Evolutionary conservation across 495 filamentous ascomycete species (phyloP).

Genomic region (Penicillium nucicola): DNA sequence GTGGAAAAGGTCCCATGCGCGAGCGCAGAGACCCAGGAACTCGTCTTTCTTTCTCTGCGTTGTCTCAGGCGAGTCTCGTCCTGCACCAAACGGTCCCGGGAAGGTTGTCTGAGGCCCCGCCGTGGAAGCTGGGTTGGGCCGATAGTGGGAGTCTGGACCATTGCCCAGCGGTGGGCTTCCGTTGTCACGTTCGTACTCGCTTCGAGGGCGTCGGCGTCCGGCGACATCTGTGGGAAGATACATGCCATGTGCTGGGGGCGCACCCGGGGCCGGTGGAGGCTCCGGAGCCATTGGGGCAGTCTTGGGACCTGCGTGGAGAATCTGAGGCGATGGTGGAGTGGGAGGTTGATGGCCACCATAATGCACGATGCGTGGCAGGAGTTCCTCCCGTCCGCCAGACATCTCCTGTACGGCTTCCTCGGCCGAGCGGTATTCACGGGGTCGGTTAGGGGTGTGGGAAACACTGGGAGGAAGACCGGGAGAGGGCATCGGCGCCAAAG

Average conservation of each 20-base stretch:
- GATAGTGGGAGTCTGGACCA: conserved; percentile 38
- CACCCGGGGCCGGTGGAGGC: conserved; percentile 16
- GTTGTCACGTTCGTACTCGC: conserved; percentile 86
- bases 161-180: conserved; percentile 45
- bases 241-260: conserved; percentile 24
- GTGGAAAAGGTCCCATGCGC: conserved; percentile 97
- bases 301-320: conserved; percentile 31
- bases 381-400: conserved; percentile 84
- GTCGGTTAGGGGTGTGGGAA: conserved; percentile 53
- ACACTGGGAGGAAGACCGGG: conserved; percentile 61
- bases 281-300: conserved; percentile 31
- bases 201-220: conserved; percentile 70
- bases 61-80: conserved; percentile 79
- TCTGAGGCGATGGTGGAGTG: conserved; percentile 82
- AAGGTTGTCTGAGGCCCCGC: conserved; percentile 55
- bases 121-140: conserved; percentile 66
- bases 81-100: conserved; percentile 70
- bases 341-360: conserved; percentile 89
- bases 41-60: conserved; percentile 89
- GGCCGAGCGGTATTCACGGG: conserved; percentile 88
- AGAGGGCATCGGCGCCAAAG: conserved; percentile 61
- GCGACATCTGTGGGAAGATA: conserved; percentile 39
- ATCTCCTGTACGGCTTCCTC: conserved; percentile 91
- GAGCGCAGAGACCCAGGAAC: conserved; percentile 79
- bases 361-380: conserved; percentile 89